Evolutionary conservation across 2,329 filamentous ascomycete species (phyloP), one percentile per base, ranked within the genome.

Genomic region (Beauveria medogensis): DNA sequence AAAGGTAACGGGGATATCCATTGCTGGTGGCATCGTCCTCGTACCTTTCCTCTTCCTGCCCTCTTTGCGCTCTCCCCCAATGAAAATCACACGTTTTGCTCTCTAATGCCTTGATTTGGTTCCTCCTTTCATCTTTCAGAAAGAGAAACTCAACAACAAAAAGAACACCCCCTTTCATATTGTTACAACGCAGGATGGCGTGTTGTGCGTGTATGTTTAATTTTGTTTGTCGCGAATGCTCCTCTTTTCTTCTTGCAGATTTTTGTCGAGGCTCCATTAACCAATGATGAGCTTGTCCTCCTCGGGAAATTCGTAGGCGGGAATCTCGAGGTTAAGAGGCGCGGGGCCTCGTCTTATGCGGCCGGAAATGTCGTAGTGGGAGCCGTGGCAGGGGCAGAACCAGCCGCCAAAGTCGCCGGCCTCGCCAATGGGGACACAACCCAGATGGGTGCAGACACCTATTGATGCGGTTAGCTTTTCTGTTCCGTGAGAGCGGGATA

Each of bases 331-430:
- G 84, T 99, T 99, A 73, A 99, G 86, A 67, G 94, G 94, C 64
- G 94, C 94, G 66, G 94, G 94, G 68, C 94, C 94, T 85, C 91
- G 97, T 82, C 94, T 88, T 85, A 96, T 91, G 79, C 94, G 92
- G 77, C 94, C 94, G 66, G 92, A 97, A 77, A 99, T 97, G 77
- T 99, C 94, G 86, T 99, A 99, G 84, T 99, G 94, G 69, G 92
- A 97, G 78, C 94, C 94, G 86, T 99, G 94, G 90, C 94, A 99
- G 67, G 94, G 94, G 84, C 94, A 99, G 89, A 99, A 99, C 94
- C 94, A 99, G 74, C 94, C 94, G 75, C 94, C 94, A 73, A 82
- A 99, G 79, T 99, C 95, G 77, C 94, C 94, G 67, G 94, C 91
- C 83, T 99, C 94, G 73, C 95, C 94, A 72, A 99, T 99, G 74